A percentile compares a stretch with the other conserved stretches of the same genome.
Evolutionary conservation across 106 monocot genomes (phyloP).

Genomic region (Dendrobium officinale): DNA sequence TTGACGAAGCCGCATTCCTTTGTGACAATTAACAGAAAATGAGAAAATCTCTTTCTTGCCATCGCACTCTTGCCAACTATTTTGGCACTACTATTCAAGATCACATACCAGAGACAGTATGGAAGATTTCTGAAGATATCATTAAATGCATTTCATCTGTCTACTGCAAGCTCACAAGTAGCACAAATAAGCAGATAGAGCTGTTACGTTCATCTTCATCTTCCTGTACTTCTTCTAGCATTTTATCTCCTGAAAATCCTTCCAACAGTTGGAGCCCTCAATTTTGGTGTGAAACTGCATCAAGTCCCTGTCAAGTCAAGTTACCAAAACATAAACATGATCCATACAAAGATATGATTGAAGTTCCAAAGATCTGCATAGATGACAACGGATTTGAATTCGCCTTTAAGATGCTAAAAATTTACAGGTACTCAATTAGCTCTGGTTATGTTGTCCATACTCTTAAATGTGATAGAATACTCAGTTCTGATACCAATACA

Average conservation of each 20-base stretch:
- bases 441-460: too few species aligned
- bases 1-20: background rate
- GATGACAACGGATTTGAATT: constrained; percentile 58
- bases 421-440: constrained; percentile 41
- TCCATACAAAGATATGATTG: constrained; percentile 38
- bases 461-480: too few species aligned
- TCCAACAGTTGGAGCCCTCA: constrained; percentile 60
- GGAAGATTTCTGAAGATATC: constrained; percentile 86
- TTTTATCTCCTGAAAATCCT: constrained; percentile 43
- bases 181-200: constrained; percentile 14
- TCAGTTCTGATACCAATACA: too few species aligned
- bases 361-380: constrained; percentile 49
- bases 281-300: constrained; percentile 26
- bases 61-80: constrained; percentile 59
- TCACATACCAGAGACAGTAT: constrained; percentile 43
- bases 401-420: constrained; percentile 64
- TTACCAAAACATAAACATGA: constrained; percentile 24
- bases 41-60: constrained; percentile 21
- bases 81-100: constrained; percentile 57
- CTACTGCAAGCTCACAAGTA: constrained; percentile 66
- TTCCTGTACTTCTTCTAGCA: constrained; percentile 61
- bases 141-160: constrained; percentile 74
- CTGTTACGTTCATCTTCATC: constrained; percentile 40
- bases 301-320: constrained; percentile 31
- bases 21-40: constrained; percentile 26